Evolutionary conservation across 1,284 basidiomycete species (phyloP).

Genomic region (Moesziomyces parantarcticus): DNA sequence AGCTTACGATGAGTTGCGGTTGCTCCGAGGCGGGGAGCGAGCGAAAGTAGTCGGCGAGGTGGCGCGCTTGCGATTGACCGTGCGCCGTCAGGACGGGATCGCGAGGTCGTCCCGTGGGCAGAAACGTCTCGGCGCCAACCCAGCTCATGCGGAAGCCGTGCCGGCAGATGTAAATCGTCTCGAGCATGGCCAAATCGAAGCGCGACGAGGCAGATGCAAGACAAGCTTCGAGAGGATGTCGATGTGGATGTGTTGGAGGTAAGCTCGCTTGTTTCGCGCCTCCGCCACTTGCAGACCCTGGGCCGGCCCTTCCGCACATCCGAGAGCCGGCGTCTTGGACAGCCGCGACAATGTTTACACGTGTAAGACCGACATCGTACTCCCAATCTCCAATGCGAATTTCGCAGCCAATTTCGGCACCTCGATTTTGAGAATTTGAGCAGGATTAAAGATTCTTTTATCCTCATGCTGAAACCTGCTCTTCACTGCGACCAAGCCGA

Average conservation of each 20-base stretch:
- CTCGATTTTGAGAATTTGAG: no score
- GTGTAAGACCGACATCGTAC: no score
- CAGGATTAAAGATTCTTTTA: no score
- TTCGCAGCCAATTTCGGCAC: no score
- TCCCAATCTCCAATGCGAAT: no score
- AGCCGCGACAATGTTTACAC: no score
- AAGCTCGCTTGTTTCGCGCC: no score
- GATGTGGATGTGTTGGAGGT: not conserved
- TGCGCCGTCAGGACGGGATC: conserved; percentile 82
- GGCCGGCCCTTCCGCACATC: no score
- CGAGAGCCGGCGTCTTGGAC: no score
- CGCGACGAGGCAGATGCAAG: not conserved
- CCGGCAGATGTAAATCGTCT: conserved; percentile 81
- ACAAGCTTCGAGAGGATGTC: not conserved
- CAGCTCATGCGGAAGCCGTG: conserved; percentile 73
- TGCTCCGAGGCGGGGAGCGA: conserved; percentile 76
- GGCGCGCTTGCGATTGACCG: conserved; percentile 80
- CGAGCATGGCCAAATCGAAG: conserved; percentile 69
- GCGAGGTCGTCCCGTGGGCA: conserved; percentile 77
- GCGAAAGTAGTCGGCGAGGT: conserved; percentile 76
- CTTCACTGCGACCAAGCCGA: no score
- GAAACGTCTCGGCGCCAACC: conserved; percentile 73
- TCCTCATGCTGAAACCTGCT: no score
- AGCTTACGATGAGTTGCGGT: conserved; percentile 76
- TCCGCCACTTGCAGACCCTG: no score